These are phyloP conservation scores for Macaranga tanarius DNA, from an alignment of 441 rosid genomes.

Conservation along the genomic window DNA sequence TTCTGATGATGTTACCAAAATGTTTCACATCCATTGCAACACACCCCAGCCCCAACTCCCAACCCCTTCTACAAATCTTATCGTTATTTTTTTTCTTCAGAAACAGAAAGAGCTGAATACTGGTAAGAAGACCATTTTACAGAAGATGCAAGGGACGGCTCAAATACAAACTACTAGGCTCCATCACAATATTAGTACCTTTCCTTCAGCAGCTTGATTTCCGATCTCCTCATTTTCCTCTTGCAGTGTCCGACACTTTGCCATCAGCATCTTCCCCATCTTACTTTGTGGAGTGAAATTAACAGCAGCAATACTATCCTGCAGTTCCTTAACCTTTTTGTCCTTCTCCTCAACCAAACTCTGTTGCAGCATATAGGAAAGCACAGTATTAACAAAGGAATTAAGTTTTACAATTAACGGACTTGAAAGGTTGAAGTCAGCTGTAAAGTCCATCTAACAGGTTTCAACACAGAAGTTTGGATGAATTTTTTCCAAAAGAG, in stretches of 20 bases:
- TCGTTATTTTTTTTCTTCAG: background rate
- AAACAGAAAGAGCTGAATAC: background rate
- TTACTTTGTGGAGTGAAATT: slow-evolving; percentile 89
- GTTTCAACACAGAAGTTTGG: background rate
- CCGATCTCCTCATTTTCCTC: slow-evolving; percentile 99
- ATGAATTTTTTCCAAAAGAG: background rate
- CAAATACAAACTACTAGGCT: slow-evolving; percentile 5
- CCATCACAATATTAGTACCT: slow-evolving; percentile 43
- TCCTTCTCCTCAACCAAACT: slow-evolving; percentile 95
- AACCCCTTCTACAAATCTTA: background rate
- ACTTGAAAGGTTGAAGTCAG: background rate
- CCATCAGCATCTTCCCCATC: slow-evolving; percentile 98
- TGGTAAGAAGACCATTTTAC: background rate
- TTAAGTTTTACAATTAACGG: background rate
- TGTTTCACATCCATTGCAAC: background rate
- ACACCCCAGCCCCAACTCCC: background rate
- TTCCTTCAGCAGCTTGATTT: slow-evolving; percentile 93
- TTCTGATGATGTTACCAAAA: slow-evolving; percentile 5
- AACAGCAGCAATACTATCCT: slow-evolving; percentile 84
- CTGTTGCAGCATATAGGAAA: slow-evolving; percentile 36
- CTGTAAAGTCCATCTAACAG: too few species aligned
- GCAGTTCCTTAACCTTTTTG: slow-evolving; percentile 91
- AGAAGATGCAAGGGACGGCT: slow-evolving; percentile 6
- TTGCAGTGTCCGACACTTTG: slow-evolving; percentile 88
- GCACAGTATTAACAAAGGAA: slow-evolving; percentile 13